phyloP scores from a whole-genome alignment of 176 grass and related monocot genomes.

The Carex kokanica region DNA sequence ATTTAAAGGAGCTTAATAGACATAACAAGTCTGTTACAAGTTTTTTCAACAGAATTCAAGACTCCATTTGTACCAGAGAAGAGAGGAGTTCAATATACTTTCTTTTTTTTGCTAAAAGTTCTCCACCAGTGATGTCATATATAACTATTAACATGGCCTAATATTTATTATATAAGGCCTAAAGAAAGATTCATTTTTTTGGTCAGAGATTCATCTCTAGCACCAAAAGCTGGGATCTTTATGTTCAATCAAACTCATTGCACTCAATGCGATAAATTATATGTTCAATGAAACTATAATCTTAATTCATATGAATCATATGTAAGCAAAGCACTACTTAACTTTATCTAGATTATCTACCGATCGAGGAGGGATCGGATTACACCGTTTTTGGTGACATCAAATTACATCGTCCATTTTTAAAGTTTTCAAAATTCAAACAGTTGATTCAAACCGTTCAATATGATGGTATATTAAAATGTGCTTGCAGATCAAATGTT shows the following conservation, averaged over 20 bases:
- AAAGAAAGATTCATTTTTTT: constrained; percentile 40
- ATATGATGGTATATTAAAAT: no score
- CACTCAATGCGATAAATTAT: constrained; percentile 22
- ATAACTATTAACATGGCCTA: constrained; percentile 31
- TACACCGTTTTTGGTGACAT: no score
- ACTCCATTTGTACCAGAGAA: not conserved
- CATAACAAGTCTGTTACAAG: not conserved
- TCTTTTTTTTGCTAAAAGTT: constrained; percentile 37
- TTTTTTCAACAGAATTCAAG: not conserved
- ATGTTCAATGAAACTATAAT: not conserved
- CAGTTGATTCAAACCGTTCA: no score
- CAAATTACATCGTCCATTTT: no score
- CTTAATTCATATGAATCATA: not conserved
- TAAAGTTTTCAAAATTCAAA: no score
- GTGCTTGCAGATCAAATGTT: no score
- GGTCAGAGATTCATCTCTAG: constrained; percentile 62
- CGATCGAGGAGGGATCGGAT: no score
- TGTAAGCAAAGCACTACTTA: not conserved
- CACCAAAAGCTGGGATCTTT: constrained; percentile 47
- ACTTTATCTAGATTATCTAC: not conserved
- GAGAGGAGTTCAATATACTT: not conserved
- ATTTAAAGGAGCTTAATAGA: not conserved
- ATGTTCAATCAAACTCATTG: constrained; percentile 43
- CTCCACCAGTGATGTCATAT: not conserved
- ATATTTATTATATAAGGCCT: constrained; percentile 25